Conservation (phyloP, 129 eudicot species). For the Ambrosia trifida region DNA sequence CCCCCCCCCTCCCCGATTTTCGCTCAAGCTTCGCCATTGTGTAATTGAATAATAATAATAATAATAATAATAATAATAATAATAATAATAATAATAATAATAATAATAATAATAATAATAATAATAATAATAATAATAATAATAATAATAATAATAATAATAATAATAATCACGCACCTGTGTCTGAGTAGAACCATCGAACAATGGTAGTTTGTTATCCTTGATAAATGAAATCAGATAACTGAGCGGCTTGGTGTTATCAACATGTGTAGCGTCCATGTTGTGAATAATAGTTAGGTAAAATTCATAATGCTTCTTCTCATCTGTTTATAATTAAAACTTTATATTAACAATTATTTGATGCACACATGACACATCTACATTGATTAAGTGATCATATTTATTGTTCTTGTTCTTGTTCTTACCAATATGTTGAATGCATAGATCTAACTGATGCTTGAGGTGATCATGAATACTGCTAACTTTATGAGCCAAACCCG, state of each 20-base stretch:
- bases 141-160: too few relatives aligned
- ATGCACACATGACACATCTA: not conserved
- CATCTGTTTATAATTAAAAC: conserved; percentile 40
- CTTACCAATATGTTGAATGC: conserved; percentile 62
- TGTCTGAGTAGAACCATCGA: conserved; percentile 53
- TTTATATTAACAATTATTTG: not conserved
- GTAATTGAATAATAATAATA: not conserved
- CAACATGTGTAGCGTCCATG: conserved; percentile 65
- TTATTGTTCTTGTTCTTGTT: not conserved
- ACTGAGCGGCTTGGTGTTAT: conserved; percentile 64
- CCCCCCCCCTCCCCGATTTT: too few relatives aligned
- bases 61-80: not conserved
- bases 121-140: too few relatives aligned
- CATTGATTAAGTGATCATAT: not conserved
- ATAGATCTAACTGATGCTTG: conserved; percentile 43
- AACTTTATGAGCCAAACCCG: conserved; percentile 74
- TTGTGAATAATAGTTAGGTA: conserved; percentile 48
- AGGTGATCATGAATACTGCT: conserved; percentile 60
- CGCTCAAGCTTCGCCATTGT: too few relatives aligned
- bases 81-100: not conserved
- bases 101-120: not conserved
- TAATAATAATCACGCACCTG: conserved; percentile 41
- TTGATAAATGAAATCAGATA: conserved; percentile 55
- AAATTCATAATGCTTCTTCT: conserved; percentile 58
- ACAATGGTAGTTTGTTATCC: conserved; percentile 71